A percentile compares a stretch with the other conserved stretches of the same genome.
These are phyloP conservation scores for Saccharum spontaneum DNA, from an alignment of 176 grass and related monocot species.

Conservation along the genomic window DNA sequence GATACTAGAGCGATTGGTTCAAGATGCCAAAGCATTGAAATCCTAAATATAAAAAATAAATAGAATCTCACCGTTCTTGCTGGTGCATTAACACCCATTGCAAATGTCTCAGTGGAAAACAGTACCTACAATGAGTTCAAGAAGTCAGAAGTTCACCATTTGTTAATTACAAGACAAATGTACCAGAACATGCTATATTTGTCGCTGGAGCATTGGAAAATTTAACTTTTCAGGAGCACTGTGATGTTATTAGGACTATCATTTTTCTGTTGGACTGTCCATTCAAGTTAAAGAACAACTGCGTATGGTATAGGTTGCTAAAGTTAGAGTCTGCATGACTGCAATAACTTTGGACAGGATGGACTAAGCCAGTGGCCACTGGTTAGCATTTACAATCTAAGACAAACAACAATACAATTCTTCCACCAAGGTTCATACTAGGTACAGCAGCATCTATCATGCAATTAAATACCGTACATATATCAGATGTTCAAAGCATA, in stretches of 20 bases:
- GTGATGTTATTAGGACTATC: not conserved
- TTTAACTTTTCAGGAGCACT: not conserved
- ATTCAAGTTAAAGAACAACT: slow-evolving; percentile 14
- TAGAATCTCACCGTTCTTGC: slow-evolving; percentile 78
- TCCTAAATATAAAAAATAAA: slow-evolving; percentile 14
- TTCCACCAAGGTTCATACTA: slow-evolving; percentile 16
- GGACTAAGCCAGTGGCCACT: not conserved
- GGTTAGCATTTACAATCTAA: slow-evolving; percentile 24
- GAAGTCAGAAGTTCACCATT: slow-evolving; percentile 5
- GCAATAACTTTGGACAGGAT: not conserved
- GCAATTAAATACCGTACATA: slow-evolving; percentile 26
- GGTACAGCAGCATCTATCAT: slow-evolving; percentile 30
- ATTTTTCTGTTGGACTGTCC: not conserved
- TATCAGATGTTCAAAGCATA: slow-evolving; percentile 37
- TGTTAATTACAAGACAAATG: slow-evolving; percentile 7
- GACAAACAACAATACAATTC: not conserved
- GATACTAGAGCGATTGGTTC: not conserved
- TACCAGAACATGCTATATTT: slow-evolving; percentile 21
- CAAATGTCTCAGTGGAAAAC: slow-evolving; percentile 98
- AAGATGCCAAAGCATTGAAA: slow-evolving; percentile 23
- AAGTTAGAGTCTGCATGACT: not conserved
- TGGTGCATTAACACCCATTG: slow-evolving; percentile 98
- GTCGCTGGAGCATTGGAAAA: not conserved
- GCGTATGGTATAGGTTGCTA: not conserved
- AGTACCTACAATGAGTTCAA: slow-evolving; percentile 69